Base-by-base conservation (phyloP, 768 basidiomycete species). In the Suillus decipiens region DNA sequence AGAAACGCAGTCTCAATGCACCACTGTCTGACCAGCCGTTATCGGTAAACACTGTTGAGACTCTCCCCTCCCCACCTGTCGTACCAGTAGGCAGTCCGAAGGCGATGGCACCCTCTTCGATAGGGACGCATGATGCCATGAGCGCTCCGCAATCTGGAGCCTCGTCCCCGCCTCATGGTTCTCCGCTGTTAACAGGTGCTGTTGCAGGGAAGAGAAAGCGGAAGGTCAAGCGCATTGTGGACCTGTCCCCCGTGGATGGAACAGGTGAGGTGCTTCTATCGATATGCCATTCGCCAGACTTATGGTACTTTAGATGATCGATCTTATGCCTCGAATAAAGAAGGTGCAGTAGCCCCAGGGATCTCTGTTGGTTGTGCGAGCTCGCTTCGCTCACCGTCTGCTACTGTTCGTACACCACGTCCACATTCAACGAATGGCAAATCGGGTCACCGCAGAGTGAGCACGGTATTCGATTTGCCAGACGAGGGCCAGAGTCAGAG, bases 201-300 rank as follows among this genome's bases (percentile, higher is more conserved):
- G 75, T 76, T 24, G 61, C 70, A 12, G 77, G 76, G 3, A 83
- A 82, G 62, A 82, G 83, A 63, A 81, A 81, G 62, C 88, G 86
- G 75, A 89, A 84, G 74, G 76, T 78, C 58, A 91, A 88, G 70
- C 87, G 93, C 17, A 89, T 95, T 60, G 93, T 95, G 24, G 86
- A 93, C 67, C 78, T 95, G 60, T 86, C 89, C 67, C 17, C 24
- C 10, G 84, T 76, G n/a, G 80, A 79, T 37, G 73, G 77, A 31
- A 71, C 68, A 22, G 68, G 64, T 43, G 70, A 73, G 36, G 81
- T 77, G 64, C 80, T 81, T 39, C 70, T 71, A 15, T 65, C 64
- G 9, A 69, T 60, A 67, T 71, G 65, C 34, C 70, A 68, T 33
- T 61, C 65, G 3, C 64, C 68, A 14, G 79, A 79, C 65, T 72